A percentile compares a stretch with the other conserved stretches of the same genome.
Conservation (phyloP, 140 eudicot genomes). For the Flaveria floridana region DNA sequence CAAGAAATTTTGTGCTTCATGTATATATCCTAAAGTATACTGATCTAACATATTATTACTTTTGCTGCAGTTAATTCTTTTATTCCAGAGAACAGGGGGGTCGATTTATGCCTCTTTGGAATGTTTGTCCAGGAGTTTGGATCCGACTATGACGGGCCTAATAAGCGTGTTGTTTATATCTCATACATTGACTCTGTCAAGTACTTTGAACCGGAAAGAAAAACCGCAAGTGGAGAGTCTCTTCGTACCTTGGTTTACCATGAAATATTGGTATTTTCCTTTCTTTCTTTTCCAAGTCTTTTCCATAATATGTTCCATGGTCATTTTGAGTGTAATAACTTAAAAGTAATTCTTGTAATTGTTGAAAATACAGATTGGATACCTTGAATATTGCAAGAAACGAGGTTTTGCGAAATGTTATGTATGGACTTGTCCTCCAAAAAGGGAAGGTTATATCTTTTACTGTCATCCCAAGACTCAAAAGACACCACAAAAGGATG, state of each 20-base stretch:
- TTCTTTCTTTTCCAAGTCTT: background rate
- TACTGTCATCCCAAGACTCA: constrained; percentile 77
- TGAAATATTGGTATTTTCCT: constrained; percentile 57
- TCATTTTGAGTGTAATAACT: background rate
- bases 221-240: constrained; percentile 52
- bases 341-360: background rate
- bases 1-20: background rate
- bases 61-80: constrained; percentile 49
- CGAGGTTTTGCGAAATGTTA: constrained; percentile 67
- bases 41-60: constrained; percentile 1
- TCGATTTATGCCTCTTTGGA: constrained; percentile 69
- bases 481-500: constrained; percentile 54
- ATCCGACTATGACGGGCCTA: constrained; percentile 61
- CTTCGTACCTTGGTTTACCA: constrained; percentile 82
- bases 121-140: constrained; percentile 88
- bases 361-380: constrained; percentile 51
- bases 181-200: constrained; percentile 77
- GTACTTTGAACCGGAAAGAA: constrained; percentile 64
- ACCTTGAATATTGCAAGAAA: constrained; percentile 81
- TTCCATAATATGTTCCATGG: background rate
- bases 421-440: constrained; percentile 76
- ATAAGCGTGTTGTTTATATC: constrained; percentile 60
- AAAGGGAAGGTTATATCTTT: constrained; percentile 69
- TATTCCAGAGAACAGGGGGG: constrained; percentile 74
- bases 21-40: background rate